Percentiles rank a stretch among this genome's conserved stretches.
phyloP scores from a whole-genome alignment of 2,329 filamentous ascomycete genomes.

The Fusarium incarnatum region DNA sequence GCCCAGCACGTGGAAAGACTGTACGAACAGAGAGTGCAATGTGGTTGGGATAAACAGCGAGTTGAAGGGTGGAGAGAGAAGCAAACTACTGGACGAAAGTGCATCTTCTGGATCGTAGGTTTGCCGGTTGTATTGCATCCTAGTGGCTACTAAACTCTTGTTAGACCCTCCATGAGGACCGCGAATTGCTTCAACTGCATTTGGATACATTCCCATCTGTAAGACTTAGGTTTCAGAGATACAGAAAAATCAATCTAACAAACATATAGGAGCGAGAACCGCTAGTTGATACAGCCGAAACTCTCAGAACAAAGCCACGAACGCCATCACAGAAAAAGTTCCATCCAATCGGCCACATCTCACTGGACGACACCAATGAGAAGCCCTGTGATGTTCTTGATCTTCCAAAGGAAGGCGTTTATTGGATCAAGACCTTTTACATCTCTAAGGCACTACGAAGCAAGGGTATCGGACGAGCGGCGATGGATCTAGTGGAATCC shows the following conservation, averaged over 20 bases:
- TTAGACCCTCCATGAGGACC: conserved; percentile 27
- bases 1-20: conserved; percentile 24
- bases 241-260: not conserved
- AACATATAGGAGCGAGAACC: conserved; percentile 18
- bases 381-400: conserved; percentile 21
- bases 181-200: conserved; percentile 22
- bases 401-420: conserved; percentile 35
- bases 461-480: conserved; percentile 45
- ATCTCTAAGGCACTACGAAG: conserved; percentile 43
- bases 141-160: not conserved
- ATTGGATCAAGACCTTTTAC: conserved; percentile 50
- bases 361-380: conserved; percentile 37
- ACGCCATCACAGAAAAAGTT: conserved; percentile 27
- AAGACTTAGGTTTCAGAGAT: rapidly evolving
- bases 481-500: conserved; percentile 47
- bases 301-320: conserved; percentile 29
- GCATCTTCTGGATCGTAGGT: conserved; percentile 45
- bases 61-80: conserved; percentile 34
- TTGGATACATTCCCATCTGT: conserved; percentile 33
- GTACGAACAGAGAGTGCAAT: conserved; percentile 33
- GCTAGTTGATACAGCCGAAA: conserved; percentile 33
- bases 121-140: rapidly evolving
- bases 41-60: conserved; percentile 39
- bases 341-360: conserved; percentile 44
- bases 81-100: conserved; percentile 36